phyloP scores from a whole-genome alignment of 768 basidiomycete species.

The Pholiota microspora region DNA sequence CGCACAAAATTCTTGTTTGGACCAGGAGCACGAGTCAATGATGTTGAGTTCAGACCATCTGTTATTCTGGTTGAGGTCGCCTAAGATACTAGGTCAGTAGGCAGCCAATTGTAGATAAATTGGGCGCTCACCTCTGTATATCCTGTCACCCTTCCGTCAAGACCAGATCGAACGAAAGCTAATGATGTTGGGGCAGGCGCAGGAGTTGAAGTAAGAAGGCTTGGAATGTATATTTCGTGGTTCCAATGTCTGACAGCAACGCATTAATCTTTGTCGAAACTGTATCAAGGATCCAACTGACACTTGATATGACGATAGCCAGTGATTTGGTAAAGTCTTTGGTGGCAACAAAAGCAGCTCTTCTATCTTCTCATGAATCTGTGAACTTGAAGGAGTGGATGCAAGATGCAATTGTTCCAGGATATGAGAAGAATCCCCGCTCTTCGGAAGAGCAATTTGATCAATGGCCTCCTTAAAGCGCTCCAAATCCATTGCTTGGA shows the following conservation, averaged over 20 bases:
- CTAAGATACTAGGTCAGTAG: conserved; percentile 32
- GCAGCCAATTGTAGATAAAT: background rate
- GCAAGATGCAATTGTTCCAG: conserved; percentile 60
- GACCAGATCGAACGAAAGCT: conserved; percentile 70
- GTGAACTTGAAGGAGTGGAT: conserved; percentile 52
- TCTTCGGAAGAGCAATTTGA: conserved; percentile 43
- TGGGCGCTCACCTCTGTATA: conserved; percentile 67
- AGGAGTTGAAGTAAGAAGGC: conserved; percentile 62
- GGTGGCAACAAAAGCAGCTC: conserved; percentile 71
- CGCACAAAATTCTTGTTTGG: conserved; percentile 81
- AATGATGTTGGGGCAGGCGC: conserved; percentile 75
- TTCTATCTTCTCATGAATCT: conserved; percentile 71
- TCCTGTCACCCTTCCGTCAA: conserved; percentile 78
- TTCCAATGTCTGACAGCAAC: conserved; percentile 65
- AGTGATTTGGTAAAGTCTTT: conserved; percentile 61
- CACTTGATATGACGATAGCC: conserved; percentile 84
- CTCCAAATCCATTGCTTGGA: conserved; percentile 13
- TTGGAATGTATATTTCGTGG: conserved; percentile 54
- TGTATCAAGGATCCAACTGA: no score
- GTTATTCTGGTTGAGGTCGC: conserved; percentile 50
- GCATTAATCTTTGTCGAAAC: conserved; percentile 20
- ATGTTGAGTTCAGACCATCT: conserved; percentile 81
- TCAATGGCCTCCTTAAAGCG: conserved; percentile 36
- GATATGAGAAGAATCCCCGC: conserved; percentile 37
- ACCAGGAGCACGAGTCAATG: conserved; percentile 81